Base-by-base conservation (phyloP, 345 rosid genomes). In the Barbarea vulgaris region DNA sequence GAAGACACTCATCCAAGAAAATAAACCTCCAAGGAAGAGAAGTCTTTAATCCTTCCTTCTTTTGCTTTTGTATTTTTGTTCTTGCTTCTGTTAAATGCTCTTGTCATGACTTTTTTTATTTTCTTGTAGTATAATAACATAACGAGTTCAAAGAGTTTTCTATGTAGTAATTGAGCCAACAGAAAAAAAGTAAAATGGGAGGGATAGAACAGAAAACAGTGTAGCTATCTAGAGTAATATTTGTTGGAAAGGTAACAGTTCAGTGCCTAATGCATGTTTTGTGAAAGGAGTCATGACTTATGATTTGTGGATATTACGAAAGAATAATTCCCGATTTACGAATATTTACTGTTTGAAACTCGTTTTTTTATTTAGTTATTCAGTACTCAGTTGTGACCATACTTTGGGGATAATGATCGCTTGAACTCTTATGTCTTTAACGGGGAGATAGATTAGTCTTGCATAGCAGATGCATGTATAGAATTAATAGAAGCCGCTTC, bases 1-100 rank as follows among this genome's bases (percentile, higher is more conserved):
- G 82, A 68, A 55, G 89, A 89, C 67, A 85, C 91, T 28, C 92
- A 75, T 39, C 91, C 90, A 3, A 79, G 85, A 62, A 86, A 86
- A 83, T 82, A 85, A 60, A 14, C 6, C 13, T 15, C 2, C 0
- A 3, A 17, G 46, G 6, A 44, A 12, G 50, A 33, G 21, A 52
- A 13, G 42, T 46, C 19, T 18, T 24, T 36, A 14, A 14, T 58
- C n/a, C 17, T 22, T 53, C 7, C 41, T 25, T 11, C 24, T n/a
- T 9, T 37, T 48, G 0, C 14, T 55, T 24, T 62, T 73, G 42
- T 52, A n/a, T 19, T 33, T 18, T 57, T 46, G 55, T 18, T 48
- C 4, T 54, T 63, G 71, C 22, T 55, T 54, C 22, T 69, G 59
- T 36, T 63, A 19, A 69, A 44, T 62, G 70, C 25, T 61, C 27